Base-by-base conservation (phyloP, 1,284 basidiomycete genomes). In the Ceraceosorus guamensis region DNA sequence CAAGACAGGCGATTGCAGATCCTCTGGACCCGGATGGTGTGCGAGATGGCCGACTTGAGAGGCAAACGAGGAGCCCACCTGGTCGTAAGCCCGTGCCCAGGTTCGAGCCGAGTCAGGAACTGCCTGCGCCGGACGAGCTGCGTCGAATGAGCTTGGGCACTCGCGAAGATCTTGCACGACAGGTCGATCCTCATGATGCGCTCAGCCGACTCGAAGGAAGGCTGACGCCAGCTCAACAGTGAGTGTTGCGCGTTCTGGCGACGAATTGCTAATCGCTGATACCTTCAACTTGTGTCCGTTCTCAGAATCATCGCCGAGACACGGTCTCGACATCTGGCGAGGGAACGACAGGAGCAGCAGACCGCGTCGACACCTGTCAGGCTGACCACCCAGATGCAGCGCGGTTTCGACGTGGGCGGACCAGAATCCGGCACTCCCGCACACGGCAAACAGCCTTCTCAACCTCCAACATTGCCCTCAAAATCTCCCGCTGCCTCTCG, bases 291-390 rank as follows among this genome's bases (percentile, higher is more conserved):
- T n/a, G n/a, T n/a, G n/a, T n/a, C n/a, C n/a, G 34, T 32, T 14
- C n/a, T n/a, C 52, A 61, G 57, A 31, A 71, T 71, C 59, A 71
- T 71, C 34, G 59, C 62, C 7, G 69, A 71, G 46, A 70, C 69
- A 1, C 56, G 69, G 2, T 68, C 63, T 4, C 61, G 58, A 43
- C 65, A 69, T 32, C 18, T 67, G 16, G 62, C 60, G 2, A 50
- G 59, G 6, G 66, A 68, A 47, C 58, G 60, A 44, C 56, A 60
- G 44, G 55, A 63, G 35, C 63, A 57, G 5, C 52, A 63, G 14
- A 31, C 30, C 14, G 39, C 39, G 10, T 24, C 34, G 14, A n/a
- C 30, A 10, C 16, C 39, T 6, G 18, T 5, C 8, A 16, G 49
- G 46, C 14, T 24, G n/a, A 30, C 14, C 6, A 16, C 54, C 2